phyloP scores from a whole-genome alignment of 345 rosid species.

The Bretschneidera sinensis region DNA sequence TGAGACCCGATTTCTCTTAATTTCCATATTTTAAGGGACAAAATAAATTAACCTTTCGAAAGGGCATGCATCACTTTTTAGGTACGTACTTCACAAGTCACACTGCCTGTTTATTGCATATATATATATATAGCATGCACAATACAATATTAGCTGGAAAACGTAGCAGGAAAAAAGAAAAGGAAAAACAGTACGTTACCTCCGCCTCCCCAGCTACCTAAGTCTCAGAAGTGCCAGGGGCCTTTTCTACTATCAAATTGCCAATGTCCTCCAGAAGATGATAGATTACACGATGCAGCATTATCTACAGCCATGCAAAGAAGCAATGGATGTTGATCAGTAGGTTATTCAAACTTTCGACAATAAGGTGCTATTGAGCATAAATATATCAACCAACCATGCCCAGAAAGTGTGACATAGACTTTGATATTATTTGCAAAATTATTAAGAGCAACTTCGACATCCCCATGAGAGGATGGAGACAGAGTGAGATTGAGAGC shows the following conservation, averaged over 20 bases:
- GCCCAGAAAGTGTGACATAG: not conserved
- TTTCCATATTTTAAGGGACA: too few relatives aligned
- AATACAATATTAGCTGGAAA: too few relatives aligned
- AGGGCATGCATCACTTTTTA: too few relatives aligned
- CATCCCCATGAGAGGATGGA: too few relatives aligned
- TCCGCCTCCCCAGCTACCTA: constrained; percentile 86
- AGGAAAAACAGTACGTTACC: too few relatives aligned
- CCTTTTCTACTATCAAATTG: constrained; percentile 77
- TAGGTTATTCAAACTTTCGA: not conserved
- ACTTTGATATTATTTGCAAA: not conserved
- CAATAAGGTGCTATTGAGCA: not conserved
- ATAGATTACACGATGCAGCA: constrained; percentile 76
- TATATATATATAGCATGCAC: too few relatives aligned
- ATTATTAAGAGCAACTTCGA: not conserved
- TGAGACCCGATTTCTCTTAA: too few relatives aligned
- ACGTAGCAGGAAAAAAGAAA: too few relatives aligned
- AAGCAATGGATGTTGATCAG: not conserved
- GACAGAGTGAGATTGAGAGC: not conserved
- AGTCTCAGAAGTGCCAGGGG: constrained; percentile 74
- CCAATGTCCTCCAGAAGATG: constrained; percentile 87
- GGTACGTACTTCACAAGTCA: too few relatives aligned
- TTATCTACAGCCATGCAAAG: constrained; percentile 38
- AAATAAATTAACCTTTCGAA: too few relatives aligned
- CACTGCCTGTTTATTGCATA: too few relatives aligned
- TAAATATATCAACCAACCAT: not conserved